Base-by-base conservation (phyloP, 257 asterid species). In the Eustoma russellianum region DNA sequence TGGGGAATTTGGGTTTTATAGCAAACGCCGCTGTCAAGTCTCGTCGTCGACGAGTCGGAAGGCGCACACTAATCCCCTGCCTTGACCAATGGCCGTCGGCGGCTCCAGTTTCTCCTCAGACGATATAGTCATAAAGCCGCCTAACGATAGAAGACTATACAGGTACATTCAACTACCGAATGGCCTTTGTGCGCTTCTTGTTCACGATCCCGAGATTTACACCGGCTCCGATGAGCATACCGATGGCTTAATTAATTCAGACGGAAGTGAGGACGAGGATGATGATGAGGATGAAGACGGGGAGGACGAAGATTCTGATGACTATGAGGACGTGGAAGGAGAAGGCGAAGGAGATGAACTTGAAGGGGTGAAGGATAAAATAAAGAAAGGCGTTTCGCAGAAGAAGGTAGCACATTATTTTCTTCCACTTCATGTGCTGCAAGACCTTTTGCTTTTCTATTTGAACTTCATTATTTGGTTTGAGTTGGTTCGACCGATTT, bases 191-290 rank as follows among this genome's bases (percentile, higher is more conserved):
- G 95, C 94, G 51, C 55, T 92, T 64, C 79, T 92, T 16, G 84
- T 92, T 64, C 97, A 92, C 80, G 98, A 92, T 75, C 98, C 98
- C 7, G 91, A 92, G 80, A 92, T 92, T 70, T 79, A 70, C 73
- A 59, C 86, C 3, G 71, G 55, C 19, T 76, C 65, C 7, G 74
- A 62, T 38, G 67, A 35, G 48, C 63, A 1, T 2, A 52, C 24
- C 18, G 56, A 15, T 60, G 43, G 44, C 50, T 13, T 52, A 14
- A 69, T 51, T 5, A 19, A 3, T 10, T 50, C 41, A 28, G 81
- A 67, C 16, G 74, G 63, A 12, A 78, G 64, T 12, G 85, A 73
- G 3, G 70, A 60, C 4, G 65, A 54, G 0, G 75, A 65, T 0
- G 82, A 66, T 0, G 83, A 83, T 0, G 79, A 70, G 0, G 82